Evolutionary conservation across 345 rosid genomes (phyloP).

Genomic region (Citropsis articulata): DNA sequence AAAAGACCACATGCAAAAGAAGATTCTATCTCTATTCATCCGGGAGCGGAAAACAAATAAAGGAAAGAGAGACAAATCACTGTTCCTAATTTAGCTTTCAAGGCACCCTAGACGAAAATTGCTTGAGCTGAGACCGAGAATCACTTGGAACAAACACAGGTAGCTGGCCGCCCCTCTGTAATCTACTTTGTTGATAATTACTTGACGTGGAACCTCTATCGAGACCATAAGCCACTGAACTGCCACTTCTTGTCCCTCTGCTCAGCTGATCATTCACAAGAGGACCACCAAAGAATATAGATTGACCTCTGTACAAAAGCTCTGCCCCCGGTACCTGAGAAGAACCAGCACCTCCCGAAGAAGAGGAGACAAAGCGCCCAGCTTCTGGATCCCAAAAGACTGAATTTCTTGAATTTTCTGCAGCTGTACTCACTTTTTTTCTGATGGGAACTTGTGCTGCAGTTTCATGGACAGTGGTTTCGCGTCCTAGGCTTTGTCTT

Average conservation of each 20-base stretch:
- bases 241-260: constrained; percentile 37
- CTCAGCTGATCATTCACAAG: constrained; percentile 43
- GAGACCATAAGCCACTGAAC: constrained; percentile 21
- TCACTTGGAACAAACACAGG: constrained; percentile 86
- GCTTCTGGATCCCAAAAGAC: constrained; percentile 93
- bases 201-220: constrained; percentile 44
- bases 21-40: constrained; percentile 14
- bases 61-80: constrained; percentile 11
- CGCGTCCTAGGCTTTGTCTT: constrained; percentile 34
- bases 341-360: constrained; percentile 27
- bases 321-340: constrained; percentile 49
- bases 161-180: constrained; percentile 74
- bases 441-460: constrained; percentile 32
- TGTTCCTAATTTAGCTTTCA: constrained; percentile 20
- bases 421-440: constrained; percentile 26
- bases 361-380: constrained; percentile 69
- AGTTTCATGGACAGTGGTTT: constrained; percentile 19
- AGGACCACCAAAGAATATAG: constrained; percentile 70
- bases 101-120: constrained; percentile 43
- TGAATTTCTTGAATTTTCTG: constrained; percentile 45
- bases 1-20: neutral
- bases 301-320: constrained; percentile 51
- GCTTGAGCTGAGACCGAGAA: constrained; percentile 53
- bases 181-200: constrained; percentile 58
- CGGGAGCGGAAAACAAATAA: neutral